Evolutionary conservation across 257 asterid genomes (phyloP), one percentile per base, ranked within the genome.

Genomic region (Solanum raphanifolium): DNA sequence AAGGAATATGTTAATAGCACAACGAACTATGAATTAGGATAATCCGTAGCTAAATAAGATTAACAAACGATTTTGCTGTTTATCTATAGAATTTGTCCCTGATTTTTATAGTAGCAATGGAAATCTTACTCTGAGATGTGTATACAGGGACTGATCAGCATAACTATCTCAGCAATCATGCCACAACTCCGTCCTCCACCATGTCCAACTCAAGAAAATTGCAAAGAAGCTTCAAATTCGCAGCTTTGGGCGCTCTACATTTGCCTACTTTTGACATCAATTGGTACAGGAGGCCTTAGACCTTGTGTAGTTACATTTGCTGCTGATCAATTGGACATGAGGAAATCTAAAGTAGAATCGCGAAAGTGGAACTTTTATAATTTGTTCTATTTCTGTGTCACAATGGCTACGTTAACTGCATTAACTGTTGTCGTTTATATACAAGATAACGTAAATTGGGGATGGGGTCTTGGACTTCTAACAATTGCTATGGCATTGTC

Each of bases 381-480:
- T 34, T 94, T 95, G 95, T 96, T 94, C 87, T 95, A 90, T 60
- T 94, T 96, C 71, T 93, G 93, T 90, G 93, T 95, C 95, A 98
- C 93, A 43, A 4, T 93, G 13, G 98, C 98, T 68, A 90, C 96
- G 3, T 34, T 95, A 27, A 90, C 93, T 20, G 98, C 99, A 15
- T 89, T 96, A 4, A 95, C 98, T 2, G 92, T 94, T 1, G 94
- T 96, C 3, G 99, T 95, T 38, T 96, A 96, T 76, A 89, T 96
- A 89, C 98, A 96, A 92, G 99, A 96, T 87, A 90, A 95, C 31
- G 90, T 93, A 15, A 88, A 96, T 31, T 96, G 99, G 99, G 95
- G 92, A 29, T 95, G 96, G 98, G 99, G 98, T 4, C 95, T 96
- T 21, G 98, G 98, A 3, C 92, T 96, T 38, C 98, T 98, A 3